These are phyloP conservation scores for Flaveria sonorensis DNA, from an alignment of 129 eudicot species.

Conservation along the genomic window DNA sequence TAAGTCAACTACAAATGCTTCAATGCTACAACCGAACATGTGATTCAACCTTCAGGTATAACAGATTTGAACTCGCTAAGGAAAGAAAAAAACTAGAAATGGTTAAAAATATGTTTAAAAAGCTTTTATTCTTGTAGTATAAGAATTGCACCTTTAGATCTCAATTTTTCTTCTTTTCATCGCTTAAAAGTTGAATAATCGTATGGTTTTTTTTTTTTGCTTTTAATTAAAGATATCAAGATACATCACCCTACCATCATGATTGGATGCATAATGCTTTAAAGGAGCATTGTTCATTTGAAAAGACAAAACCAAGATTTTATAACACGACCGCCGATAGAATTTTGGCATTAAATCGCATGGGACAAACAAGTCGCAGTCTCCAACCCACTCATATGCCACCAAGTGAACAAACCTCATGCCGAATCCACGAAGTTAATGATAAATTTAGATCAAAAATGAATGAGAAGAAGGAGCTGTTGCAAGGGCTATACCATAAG, in stretches of 20 bases:
- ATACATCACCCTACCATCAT: conserved; percentile 39
- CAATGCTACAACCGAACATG: conserved; percentile 60
- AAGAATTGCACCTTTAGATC: conserved; percentile 20
- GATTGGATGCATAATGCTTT: conserved; percentile 47
- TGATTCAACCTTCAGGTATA: conserved; percentile 48
- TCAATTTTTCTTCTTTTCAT: conserved; percentile 1
- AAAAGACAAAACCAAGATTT: conserved; percentile 47
- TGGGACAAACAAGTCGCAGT: conserved; percentile 32
- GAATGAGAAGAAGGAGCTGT: conserved; percentile 36
- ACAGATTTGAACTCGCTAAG: background rate
- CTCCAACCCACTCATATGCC: conserved; percentile 28
- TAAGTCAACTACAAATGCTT: conserved; percentile 79
- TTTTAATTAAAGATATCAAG: conserved; percentile 45
- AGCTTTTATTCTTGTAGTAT: background rate
- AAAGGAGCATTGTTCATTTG: conserved; percentile 28
- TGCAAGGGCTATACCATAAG: conserved; percentile 28
- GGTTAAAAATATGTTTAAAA: background rate
- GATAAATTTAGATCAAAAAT: conserved; percentile 27
- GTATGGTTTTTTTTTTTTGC: background rate
- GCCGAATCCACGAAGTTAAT: conserved; percentile 19
- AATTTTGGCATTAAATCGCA: conserved; percentile 42
- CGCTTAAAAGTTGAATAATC: conserved; percentile 10
- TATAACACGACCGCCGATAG: conserved; percentile 44
- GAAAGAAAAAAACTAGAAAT: background rate
- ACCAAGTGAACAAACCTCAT: conserved; percentile 30